Base-by-base conservation (phyloP, 208 protist genomes). In the Crithidia fasciculata region DNA sequence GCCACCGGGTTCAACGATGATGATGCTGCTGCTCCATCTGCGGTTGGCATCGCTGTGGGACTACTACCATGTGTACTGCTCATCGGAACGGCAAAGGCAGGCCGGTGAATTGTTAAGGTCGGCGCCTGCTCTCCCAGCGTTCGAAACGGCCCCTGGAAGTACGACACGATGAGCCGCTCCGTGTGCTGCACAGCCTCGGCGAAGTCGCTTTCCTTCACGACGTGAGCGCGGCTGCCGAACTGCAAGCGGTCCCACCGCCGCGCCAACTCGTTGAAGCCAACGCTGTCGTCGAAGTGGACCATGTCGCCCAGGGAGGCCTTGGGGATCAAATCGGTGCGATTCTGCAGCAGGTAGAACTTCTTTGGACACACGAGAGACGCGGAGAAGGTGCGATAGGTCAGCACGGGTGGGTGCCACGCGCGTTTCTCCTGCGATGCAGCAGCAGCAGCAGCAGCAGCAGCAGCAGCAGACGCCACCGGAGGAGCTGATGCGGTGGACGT, bases 231-330 rank as follows among this genome's bases (percentile, higher is more conserved):
- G 73, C 90, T 96, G 57, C 90, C 90, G 68, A 95, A 95, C 83
- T 95, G 90, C 60, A 95, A 80, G 2, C 92, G 82, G 72, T 96
- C 92, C 89, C 90, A 96, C 36, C 88, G 84, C 62, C 90, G 85
- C 10, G 87, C 90, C 3, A 96, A 89, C 78, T 96, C 92, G 71
- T 91, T 93, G 73, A 96, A 96, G 52, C 87, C 83, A n/a, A 83
- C 92, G n/a, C 75, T 82, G 80, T 96, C 92, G 50, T 96, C 90
- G 41, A 93, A 79, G 81, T 82, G 86, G 49, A 94, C 85, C 16
- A 88, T 82, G 12, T 94, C 90, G 2, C 84, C 86, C 47, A 96
- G 90, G n/a, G 90, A 92, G 0, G 85, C 58, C 50, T 85, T 72
- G 3, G 88, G 85, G 41, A 85, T 54, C 37, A 95, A 67, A 45